Base-by-base conservation (phyloP, 2,329 filamentous ascomycete genomes). In the Akanthomyces uredinophilus region DNA sequence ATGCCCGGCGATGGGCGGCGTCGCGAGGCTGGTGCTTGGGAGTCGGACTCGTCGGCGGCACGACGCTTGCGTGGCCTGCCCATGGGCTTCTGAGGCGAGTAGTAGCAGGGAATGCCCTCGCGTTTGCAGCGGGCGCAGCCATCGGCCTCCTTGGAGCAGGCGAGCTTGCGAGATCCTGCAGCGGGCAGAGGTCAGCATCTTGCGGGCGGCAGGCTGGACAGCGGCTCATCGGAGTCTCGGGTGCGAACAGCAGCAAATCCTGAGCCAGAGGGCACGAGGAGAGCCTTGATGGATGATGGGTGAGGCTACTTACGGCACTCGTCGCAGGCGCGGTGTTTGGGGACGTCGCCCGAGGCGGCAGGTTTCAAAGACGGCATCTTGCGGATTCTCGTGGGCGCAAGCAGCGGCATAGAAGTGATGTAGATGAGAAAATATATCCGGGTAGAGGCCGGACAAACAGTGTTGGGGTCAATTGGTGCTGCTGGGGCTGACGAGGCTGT, bases 71-170 rank as follows among this genome's bases (percentile, higher is more conserved):
- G 77, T 24, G 86, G 86, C 47, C 86, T 78, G 4, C 86, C 86
- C 86, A 88, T 88, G 46, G 77, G 83, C 72, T 88, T 88, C 70
- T 88, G 86, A 14, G 79, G 76, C 8, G 85, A 88, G 72, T 88
- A 89, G 65, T 84, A 77, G 68, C 86, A 89, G 47, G 64, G 61
- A 47, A 87, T 80, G 62, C 77, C 78, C 66, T 88, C 86, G 61
- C 78, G 78, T 60, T 74, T 77, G 69, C 86, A 89, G 62, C 86
- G 80, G 8, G 78, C 73, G 70, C 86, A 89, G 61, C 85, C 84
- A 58, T 81, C 78, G 1, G 77, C 70, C 66, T 88, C 83, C 68
- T 88, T 88, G 46, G 83, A 82, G 71, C 86, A 89, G 51, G 85
- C 85, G 52, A 88, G 80, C 70, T 89, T 89, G 58, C 86, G 81